phyloP scores from a whole-genome alignment of 2,329 filamentous ascomycete genomes.

The Xylogone sp. region DNA sequence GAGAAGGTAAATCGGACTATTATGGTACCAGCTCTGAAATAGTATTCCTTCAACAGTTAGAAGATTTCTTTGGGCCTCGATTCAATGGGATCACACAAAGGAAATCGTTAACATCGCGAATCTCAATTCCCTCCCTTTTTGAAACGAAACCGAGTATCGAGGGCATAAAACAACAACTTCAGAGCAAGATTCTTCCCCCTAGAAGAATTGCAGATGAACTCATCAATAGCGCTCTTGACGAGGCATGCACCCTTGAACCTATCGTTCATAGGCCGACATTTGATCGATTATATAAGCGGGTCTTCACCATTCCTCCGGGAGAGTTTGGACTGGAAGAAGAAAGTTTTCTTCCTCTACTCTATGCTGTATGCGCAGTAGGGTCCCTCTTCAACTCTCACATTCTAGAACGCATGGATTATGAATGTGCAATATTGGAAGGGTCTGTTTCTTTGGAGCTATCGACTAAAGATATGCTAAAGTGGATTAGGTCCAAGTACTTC shows the following conservation, averaged over 20 bases:
- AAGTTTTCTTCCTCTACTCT: slow-evolving; percentile 62
- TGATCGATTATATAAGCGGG: slow-evolving; percentile 62
- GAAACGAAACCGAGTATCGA: slow-evolving; percentile 25
- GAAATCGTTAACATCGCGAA: slow-evolving; percentile 26
- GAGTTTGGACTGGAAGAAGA: slow-evolving; percentile 59
- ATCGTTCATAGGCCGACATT: slow-evolving; percentile 78
- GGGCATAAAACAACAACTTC: background rate
- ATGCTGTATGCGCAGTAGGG: slow-evolving; percentile 64
- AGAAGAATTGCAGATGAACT: slow-evolving; percentile 48
- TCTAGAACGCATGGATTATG: slow-evolving; percentile 41
- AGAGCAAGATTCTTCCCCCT: slow-evolving; percentile 58
- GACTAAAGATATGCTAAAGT: slow-evolving; percentile 34
- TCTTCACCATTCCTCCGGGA: slow-evolving; percentile 51
- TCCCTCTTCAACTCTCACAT: slow-evolving; percentile 51
- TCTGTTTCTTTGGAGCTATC: slow-evolving; percentile 40
- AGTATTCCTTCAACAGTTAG: slow-evolving; percentile 80
- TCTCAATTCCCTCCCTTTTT: slow-evolving; percentile 3
- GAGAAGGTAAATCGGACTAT: slow-evolving; percentile 88
- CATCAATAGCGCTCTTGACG: slow-evolving; percentile 51
- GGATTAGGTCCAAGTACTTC: slow-evolving; percentile 59
- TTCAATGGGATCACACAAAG: slow-evolving; percentile 58
- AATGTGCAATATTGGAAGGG: slow-evolving; percentile 39
- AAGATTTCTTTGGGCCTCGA: slow-evolving; percentile 76
- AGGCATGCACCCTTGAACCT: slow-evolving; percentile 53
- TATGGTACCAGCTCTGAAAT: slow-evolving; percentile 86